Base-by-base conservation (phyloP, 805 yeast species). In the Nakazawaea anatomiae region DNA sequence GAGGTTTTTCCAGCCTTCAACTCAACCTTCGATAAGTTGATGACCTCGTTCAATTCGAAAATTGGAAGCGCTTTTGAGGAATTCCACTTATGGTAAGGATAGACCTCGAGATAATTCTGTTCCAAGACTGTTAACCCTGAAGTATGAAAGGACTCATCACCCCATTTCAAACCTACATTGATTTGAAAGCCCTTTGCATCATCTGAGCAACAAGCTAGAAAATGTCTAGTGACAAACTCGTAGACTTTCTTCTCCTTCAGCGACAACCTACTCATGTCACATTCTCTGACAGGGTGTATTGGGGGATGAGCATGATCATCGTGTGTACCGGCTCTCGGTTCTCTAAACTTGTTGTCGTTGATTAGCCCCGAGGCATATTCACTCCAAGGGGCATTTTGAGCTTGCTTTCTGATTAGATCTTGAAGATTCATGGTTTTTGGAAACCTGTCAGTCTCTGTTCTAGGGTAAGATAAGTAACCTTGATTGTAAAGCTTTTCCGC, bases 251-350 rank as follows among this genome's bases (percentile, higher is more conserved):
- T 77, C 55, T 87, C 86, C 48, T 77, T 78, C 1, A 63, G 66
- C 10, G 53, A 68, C 44, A 61, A 60, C 25, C 50, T 58, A 29
- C 55, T 61, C 46, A 59, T 63, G 44, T 66, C 71, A 32, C 60
- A 74, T 56, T 71, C 78, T 52, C 69, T 70, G 9, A 89, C 82
- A 0, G 99, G 99, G 66, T 94, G 97, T 52, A 94, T 94, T 0
- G 99, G 97, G 4, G 99, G 98, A 76, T 94, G 99, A 28, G 99
- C 98, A 62, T 89, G 83, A 69, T 94, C 99, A 61, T 90, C 87
- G 61, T 88, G 84, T 10, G 72, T 75, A 4, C 99, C 99, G 39
- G 74, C 74, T 47, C 98, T 70, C 0, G 99, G 99, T 4, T 60
- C 60, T n/a, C 73, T 60, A 59, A 77, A 87, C 39, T 74, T 75